These are phyloP conservation scores for Amanita inopinata DNA, from an alignment of 768 basidiomycete species.

Conservation along the genomic window DNA sequence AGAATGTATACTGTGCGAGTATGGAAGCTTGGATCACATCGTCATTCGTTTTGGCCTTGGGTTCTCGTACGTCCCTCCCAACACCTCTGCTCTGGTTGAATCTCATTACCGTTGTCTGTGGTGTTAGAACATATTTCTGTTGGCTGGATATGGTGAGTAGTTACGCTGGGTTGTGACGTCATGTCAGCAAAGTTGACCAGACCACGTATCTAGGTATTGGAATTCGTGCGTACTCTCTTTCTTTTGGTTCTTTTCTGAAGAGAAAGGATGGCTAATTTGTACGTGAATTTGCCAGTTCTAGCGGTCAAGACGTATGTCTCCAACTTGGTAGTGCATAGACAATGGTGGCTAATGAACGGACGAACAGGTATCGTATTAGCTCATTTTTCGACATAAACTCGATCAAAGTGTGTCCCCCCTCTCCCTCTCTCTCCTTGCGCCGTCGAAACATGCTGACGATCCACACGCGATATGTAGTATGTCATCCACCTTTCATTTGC, in stretches of 20 bases:
- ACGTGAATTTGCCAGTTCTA: too few relatives aligned
- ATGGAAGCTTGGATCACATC: not conserved
- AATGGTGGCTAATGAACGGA: not conserved
- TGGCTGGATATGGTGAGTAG: not conserved
- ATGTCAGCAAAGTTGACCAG: not conserved
- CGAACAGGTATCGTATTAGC: not conserved
- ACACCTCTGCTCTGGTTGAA: too few relatives aligned
- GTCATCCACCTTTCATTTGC: not conserved
- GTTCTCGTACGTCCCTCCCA: not conserved
- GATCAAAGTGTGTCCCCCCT: too few relatives aligned
- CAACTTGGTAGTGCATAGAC: not conserved
- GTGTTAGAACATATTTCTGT: not conserved
- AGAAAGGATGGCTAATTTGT: too few relatives aligned
- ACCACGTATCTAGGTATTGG: not conserved
- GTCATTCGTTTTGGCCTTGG: not conserved
- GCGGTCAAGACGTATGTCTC: not conserved
- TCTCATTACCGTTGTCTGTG: not conserved
- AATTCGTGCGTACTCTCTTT: not conserved
- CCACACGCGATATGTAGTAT: not conserved
- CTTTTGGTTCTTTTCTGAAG: too few relatives aligned
- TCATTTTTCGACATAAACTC: not conserved
- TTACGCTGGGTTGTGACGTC: not conserved
- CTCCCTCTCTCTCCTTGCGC: not conserved
- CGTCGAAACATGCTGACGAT: too few relatives aligned
- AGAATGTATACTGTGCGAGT: not conserved